Evolutionary conservation across 2,329 filamentous ascomycete species (phyloP), one percentile per base, ranked within the genome.

Genomic region (Penicillium sp.): DNA sequence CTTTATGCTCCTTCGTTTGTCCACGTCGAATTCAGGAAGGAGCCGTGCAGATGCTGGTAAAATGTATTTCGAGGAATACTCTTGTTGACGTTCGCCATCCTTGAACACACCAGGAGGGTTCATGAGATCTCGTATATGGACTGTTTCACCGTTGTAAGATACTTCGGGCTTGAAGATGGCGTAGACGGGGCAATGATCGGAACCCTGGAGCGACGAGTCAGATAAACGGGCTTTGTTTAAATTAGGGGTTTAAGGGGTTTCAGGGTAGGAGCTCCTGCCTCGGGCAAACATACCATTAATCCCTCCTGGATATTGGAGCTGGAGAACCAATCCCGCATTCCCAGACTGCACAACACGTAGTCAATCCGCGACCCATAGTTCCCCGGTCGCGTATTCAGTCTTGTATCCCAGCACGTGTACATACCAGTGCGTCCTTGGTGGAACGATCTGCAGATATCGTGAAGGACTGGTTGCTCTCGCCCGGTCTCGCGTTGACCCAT

Each of bases 401-500:
- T 92, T 44, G 90, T 92, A 58, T 97, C 91, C 93, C 93, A 97
- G 70, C 93, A 96, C 0, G 94, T 97, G 70, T 91, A 97, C 94
- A 99, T 97, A 54, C 91, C 91, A 55, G 80, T 78, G 32, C 94
- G 82, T n/a, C 78, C 74, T 0, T 90, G 88, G 66, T 97, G 89
- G 65, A 92, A 95, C 21, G 82, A 83, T 42, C 94, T 84, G 61
- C 89, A 92, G 15, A 95, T 78, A 73, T 99, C 94, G 82, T 88
- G 90, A 33, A 97, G 75, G 1, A 92, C 83, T 2, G 90, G 84
- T 10, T 79, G 63, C 66, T 92, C 87, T 58, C 88, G 80, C 0
- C 84, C 86, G 62, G 86, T 76, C 52, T 94, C 90, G 52, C 85
- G 81, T 29, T 82, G 74, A 0, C 86, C 69, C 8, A 83, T 55